These are phyloP conservation scores for Closterium sp. DNA, from an alignment of 139 green algal genomes.

Conservation along the genomic window DNA sequence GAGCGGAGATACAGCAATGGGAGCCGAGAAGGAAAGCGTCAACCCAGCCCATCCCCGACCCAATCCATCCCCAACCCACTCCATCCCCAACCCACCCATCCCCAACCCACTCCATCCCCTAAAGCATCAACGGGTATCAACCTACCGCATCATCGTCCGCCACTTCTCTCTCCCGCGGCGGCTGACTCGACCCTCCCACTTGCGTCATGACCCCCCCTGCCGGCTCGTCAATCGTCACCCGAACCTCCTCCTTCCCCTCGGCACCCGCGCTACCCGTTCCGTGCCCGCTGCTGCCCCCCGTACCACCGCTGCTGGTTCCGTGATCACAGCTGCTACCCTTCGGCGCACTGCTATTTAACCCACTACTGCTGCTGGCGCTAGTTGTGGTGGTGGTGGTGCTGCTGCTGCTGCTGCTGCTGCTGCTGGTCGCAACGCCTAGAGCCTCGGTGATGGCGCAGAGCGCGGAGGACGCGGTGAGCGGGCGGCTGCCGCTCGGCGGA, in stretches of 20 bases:
- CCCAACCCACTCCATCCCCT: no score
- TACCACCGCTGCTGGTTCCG: not conserved
- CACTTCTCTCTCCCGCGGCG: not conserved
- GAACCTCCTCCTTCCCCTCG: not conserved
- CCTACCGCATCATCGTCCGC: not conserved
- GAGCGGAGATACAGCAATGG: no score
- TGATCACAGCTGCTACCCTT: no score
- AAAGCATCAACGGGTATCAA: not conserved
- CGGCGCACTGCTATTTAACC: not conserved
- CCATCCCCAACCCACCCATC: no score
- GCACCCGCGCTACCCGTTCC: no score
- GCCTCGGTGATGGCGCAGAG: not conserved
- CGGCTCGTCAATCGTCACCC: not conserved
- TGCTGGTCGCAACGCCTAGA: not conserved
- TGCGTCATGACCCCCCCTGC: not conserved
- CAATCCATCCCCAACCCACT: no score
- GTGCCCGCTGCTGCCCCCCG: no score
- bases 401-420: not conserved
- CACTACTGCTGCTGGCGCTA: not conserved
- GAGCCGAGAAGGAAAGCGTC: no score
- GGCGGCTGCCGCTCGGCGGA: not conserved
- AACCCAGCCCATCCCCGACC: no score
- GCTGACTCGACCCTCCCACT: not conserved
- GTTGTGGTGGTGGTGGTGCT: not conserved
- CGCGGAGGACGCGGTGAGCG: not conserved